Evolutionary conservation across 2,329 filamentous ascomycete genomes (phyloP), one percentile per base, ranked within the genome.

Genomic region (Chrysoporthe austroafricana): DNA sequence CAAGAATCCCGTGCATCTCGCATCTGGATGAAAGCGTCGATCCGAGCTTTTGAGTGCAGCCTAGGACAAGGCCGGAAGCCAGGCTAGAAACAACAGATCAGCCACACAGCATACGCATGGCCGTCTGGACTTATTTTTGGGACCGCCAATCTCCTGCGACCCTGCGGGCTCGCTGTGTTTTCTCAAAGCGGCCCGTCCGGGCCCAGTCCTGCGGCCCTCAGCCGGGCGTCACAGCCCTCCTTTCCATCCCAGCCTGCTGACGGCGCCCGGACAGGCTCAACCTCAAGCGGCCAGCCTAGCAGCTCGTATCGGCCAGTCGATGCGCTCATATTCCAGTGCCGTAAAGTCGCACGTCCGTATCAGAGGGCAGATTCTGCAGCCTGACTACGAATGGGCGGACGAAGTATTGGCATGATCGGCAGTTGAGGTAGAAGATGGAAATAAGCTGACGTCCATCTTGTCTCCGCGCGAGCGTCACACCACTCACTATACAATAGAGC

Each of bases 161-260:
- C 32, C 26, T 54, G 26, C 26, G 50, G 50, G 26, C 50, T n/a
- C 39, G 54, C n/a, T 57, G 39, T 16, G 16, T 34, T 39, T 39
- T 39, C 34, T n/a, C 54, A 16, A 57, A 13, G 54, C 54, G 54
- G 54, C 16, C 54, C 54, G 34, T 39, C 16, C 54, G 54, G 54
- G 34, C 54, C 54, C 32, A 16, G 13, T 39, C 54, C 54, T 57
- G 16, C 54, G 54, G 54, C 54, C 54, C 18, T 26, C 50, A 32
- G 50, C 32, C 21, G 21, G 50, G 50, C 50, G 21, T 54, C 16
- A 3, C 48, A 26, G 26, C 48, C 8, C 48, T 11, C 26, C n/a
- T 16, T 32, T n/a, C 18, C 26, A 26, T 18, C 54, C 54, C 32
- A 16, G 34, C 54, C 18, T 57, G 16, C 32, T 57, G 54, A 39